Evolutionary conservation across 1,284 basidiomycete genomes (phyloP).

Genomic region (Veloboletus limbatus): DNA sequence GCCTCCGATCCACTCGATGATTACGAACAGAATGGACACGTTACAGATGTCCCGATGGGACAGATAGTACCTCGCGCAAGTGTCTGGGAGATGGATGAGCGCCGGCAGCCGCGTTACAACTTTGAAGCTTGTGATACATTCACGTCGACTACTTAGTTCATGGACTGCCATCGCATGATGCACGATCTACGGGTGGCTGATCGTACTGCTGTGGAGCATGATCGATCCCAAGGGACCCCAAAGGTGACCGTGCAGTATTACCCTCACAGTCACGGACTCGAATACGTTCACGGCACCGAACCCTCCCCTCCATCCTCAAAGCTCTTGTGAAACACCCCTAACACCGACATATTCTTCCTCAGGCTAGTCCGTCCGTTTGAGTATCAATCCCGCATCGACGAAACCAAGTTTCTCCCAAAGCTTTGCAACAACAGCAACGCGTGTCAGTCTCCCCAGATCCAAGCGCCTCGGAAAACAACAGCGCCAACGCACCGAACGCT

Average conservation of each 20-base stretch:
- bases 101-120: neutral
- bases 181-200: neutral
- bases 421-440: constrained; percentile 24
- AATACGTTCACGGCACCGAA: neutral
- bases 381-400: constrained; percentile 78
- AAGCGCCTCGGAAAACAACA: neutral
- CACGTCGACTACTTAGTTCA: neutral
- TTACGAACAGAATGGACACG: neutral
- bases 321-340: constrained; percentile 79
- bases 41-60: constrained; percentile 3
- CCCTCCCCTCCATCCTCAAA: constrained; percentile 40
- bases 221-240: too few species aligned
- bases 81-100: neutral
- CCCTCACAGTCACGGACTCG: neutral
- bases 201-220: neutral
- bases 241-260: neutral
- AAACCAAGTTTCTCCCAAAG: constrained; percentile 90
- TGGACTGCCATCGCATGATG: neutral
- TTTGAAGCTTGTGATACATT: neutral
- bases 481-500: constrained; percentile 51
- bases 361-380: constrained; percentile 60
- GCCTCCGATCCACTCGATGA: neutral
- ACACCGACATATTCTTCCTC: constrained; percentile 90
- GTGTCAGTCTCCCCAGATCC: neutral
- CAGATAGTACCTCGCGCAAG: constrained; percentile 7